Base-by-base conservation (phyloP, 129 eudicot species). In the Arctium minus region DNA sequence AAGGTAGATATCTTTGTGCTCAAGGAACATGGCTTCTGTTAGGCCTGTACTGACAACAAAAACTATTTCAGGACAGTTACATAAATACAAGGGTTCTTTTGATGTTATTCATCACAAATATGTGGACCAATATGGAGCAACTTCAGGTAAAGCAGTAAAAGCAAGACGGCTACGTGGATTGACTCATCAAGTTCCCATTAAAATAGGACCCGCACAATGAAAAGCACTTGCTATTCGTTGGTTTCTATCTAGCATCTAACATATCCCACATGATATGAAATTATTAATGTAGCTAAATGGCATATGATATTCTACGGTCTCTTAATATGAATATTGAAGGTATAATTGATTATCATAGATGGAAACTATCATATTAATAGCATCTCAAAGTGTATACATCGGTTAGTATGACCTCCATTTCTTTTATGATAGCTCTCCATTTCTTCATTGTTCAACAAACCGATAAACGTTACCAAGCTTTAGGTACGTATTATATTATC, bases 1-100 rank as follows among this genome's bases (percentile, higher is more conserved):
- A 15, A 89, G 80, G 74, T 95, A 95, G n/a, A 88, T 82, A 85
- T 88, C 98, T 85, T 92, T 92, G 86, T 91, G 98, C 77, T 90
- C 88, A 82, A 87, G 87, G 85, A 95, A 92, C 73, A 95, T 74
- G 65, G 97, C 92, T 80, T 95, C 97, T 30, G 98, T 95, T 70
- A 92, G 86, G 62, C 98, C 98, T 95, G 92, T 60, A 83, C 44
- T 31, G 70, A 76, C 71, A 77, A 48, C 78, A 46, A 36, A 69
- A 46, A 35, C 13, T 70, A 37, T 62, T 82, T 69, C 62, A 46
- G 35, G 27, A 65, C 80, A 81, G 60, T 29, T 65, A 32, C 37
- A 38, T 17, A 40, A 15, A 30, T 42, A 70, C 53, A 79, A 13
- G 60, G 68, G 68, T 1, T 38, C 17, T 44, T 79, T 30, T 13